Base-by-base conservation (phyloP, 345 rosid species). In the Ricinus communis region DNA sequence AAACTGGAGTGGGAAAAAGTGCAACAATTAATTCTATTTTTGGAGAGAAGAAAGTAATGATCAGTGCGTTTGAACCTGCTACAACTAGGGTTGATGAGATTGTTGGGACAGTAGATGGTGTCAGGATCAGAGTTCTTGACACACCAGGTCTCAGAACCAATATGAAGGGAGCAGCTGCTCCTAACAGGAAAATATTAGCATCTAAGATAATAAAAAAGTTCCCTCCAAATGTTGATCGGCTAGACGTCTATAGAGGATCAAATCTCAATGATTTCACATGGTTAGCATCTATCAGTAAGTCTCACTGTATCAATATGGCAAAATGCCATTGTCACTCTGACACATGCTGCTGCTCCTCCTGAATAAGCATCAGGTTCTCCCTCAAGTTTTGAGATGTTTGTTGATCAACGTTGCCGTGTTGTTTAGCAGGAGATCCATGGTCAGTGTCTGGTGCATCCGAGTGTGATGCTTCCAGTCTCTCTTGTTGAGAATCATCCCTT, bases 1-100 rank as follows among this genome's bases (percentile, higher is more conserved):
- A 89, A 87, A 77, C 88, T 4, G 96, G 98, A 5, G 97, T 89
- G 2, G 93, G 98, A 59, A 93, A 91, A 84, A 93, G 98, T 76
- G 88, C 96, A 8, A 87, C 89, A 9, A 71, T 88, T 46, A 87
- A 91, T 79, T 88, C 97, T 4, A 80, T 93, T 58, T 87, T 91
- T n/a, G 75, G 86, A 0, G 85, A 89, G 75, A 77, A 79, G 21
- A 88, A 82, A 65, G 71, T 84, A n/a, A 5, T 49, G n/a, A 74
- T 78, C 53, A 75, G 78, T 80, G 87, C 97, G 21, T 86, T 91
- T 72, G 84, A 74, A 60, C 79, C 88, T 21, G 76, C 81, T 36
- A 91, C 97, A 14, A 70, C 66, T 43, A 64, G 70, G 54, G 82
- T 77, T 49, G 77, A 84, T 36, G 87, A 83, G 73, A 71, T 91